Evolutionary conservation across 495 filamentous ascomycete genomes (phyloP), one percentile per base, ranked within the genome.

Genomic region (Penicillium psychrofluorescens): DNA sequence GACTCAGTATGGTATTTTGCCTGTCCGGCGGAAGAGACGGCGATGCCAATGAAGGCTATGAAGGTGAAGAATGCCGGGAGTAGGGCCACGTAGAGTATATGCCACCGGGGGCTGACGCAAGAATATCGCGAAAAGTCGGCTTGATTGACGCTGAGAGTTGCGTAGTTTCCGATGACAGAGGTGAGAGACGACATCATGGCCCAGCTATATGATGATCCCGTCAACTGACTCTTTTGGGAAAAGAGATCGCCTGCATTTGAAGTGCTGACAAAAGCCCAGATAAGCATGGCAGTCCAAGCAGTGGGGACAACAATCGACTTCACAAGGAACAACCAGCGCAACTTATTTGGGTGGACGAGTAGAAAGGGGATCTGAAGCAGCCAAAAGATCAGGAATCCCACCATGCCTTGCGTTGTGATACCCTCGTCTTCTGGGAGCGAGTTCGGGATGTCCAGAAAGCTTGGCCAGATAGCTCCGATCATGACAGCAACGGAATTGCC

Each of bases 391-490:
- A 86, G 67, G 46, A 80, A 86, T 8, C 68, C 74, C 40, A 84
- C 59, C 75, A 88, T 80, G 10, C 76, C 76, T 45, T 78, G 72
- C 1, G 78, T 82, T 11, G 75, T 78, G 56, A 86, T 84, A 29
- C 80, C 83, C 49, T 81, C 69, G 10, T 57, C 59, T 10, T 54
- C 71, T 1, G 81, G 70, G 29, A 85, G 74, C 39, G 49, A 51
- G 52, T 83, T 84, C 5, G 66, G 63, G 13, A 83, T 61, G 11
- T 65, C 62, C 41, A 68, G 59, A 47, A 79, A 84, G 14, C 74
- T 78, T 2, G 81, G 80, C 70, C 82, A 85, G 55, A 85, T 85
- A 6, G 83, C 80, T 8, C 71, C 72, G n/a, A 87, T 69, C 80
- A 85, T 85, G 38, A 82, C 78, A 1, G 72, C 73, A 28, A 84